phyloP scores from a whole-genome alignment of 2,329 filamentous ascomycete genomes.

The Penicillium sp. region DNA sequence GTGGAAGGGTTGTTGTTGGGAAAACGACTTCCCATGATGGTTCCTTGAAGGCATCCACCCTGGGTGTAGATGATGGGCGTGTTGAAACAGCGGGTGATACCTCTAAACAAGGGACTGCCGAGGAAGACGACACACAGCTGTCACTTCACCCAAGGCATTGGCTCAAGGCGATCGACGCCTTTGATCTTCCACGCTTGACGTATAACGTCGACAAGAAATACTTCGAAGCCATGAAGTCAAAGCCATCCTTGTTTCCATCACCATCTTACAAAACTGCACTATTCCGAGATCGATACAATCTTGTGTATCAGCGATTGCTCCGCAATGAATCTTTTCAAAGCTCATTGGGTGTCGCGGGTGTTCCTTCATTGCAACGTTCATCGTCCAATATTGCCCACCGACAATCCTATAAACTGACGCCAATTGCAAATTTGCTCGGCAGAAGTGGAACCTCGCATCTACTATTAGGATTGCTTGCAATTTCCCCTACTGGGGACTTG shows the following conservation, averaged over 20 bases:
- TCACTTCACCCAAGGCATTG: conserved; percentile 73
- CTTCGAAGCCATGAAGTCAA: conserved; percentile 70
- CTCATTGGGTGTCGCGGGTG: conserved; percentile 64
- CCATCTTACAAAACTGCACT: conserved; percentile 78
- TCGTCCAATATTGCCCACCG: conserved; percentile 56
- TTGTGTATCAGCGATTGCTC: conserved; percentile 87
- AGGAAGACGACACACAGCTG: conserved; percentile 59
- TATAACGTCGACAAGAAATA: conserved; percentile 70
- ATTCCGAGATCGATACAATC: conserved; percentile 86
- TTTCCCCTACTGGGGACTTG: conserved; percentile 76
- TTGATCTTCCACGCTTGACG: conserved; percentile 67
- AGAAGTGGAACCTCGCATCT: conserved; percentile 82
- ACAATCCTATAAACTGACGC: conserved; percentile 81
- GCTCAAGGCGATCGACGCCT: conserved; percentile 80
- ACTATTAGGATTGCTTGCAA: conserved; percentile 76
- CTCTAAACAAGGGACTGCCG: conserved; percentile 48
- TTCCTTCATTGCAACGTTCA: conserved; percentile 57
- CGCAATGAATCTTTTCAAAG: conserved; percentile 91
- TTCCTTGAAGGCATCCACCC: conserved; percentile 36
- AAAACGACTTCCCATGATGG: conserved; percentile 41
- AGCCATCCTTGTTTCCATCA: conserved; percentile 70
- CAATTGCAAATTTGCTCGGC: conserved; percentile 72
- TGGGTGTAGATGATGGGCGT: conserved; percentile 42
- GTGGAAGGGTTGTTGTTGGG: conserved; percentile 57
- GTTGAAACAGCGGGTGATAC: conserved; percentile 49